phyloP scores from a whole-genome alignment of 2,329 filamentous ascomycete species.

The Fusarium bulbicola region DNA sequence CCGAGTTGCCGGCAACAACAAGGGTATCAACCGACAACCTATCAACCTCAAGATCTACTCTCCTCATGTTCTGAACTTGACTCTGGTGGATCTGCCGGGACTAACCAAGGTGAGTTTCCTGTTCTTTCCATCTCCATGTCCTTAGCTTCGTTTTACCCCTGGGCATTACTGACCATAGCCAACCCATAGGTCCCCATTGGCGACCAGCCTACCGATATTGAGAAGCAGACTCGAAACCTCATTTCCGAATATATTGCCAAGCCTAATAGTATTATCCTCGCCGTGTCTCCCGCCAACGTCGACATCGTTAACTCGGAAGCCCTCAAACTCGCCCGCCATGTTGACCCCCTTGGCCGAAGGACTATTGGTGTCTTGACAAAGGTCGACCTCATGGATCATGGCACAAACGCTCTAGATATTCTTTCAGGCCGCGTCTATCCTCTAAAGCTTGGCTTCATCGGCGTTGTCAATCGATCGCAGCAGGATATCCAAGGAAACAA shows the following conservation, averaged over 20 bases:
- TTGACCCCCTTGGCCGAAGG: slow-evolving; percentile 91
- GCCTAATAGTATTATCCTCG: slow-evolving; percentile 96
- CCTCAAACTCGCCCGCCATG: slow-evolving; percentile 94
- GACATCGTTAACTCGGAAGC: slow-evolving; percentile 99
- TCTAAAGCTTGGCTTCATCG: slow-evolving; percentile 96
- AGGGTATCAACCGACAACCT: slow-evolving; percentile 95
- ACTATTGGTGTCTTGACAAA: slow-evolving; percentile 98
- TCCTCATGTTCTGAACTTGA: slow-evolving; percentile 94
- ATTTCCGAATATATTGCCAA: slow-evolving; percentile 99
- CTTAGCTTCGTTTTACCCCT: slow-evolving; percentile 19
- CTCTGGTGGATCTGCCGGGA: slow-evolving; percentile 93
- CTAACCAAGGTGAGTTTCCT: slow-evolving; percentile 79
- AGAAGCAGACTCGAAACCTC: slow-evolving; percentile 96
- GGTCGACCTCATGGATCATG: slow-evolving; percentile 97
- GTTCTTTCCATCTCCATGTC: slow-evolving; percentile 13
- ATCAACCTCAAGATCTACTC: slow-evolving; percentile 99
- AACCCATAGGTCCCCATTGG: slow-evolving; percentile 83
- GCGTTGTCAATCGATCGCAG: slow-evolving; percentile 96
- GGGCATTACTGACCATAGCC: slow-evolving; percentile 31
- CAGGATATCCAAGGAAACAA: slow-evolving; percentile 98
- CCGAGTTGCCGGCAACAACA: slow-evolving; percentile 91
- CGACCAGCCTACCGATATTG: slow-evolving; percentile 96
- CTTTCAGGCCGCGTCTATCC: slow-evolving; percentile 97
- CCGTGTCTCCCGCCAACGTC: slow-evolving; percentile 96
- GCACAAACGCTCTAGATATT: slow-evolving; percentile 97